Evolutionary conservation across 2,329 filamentous ascomycete species (phyloP).

Genomic region (Xylariaceae sp.): DNA sequence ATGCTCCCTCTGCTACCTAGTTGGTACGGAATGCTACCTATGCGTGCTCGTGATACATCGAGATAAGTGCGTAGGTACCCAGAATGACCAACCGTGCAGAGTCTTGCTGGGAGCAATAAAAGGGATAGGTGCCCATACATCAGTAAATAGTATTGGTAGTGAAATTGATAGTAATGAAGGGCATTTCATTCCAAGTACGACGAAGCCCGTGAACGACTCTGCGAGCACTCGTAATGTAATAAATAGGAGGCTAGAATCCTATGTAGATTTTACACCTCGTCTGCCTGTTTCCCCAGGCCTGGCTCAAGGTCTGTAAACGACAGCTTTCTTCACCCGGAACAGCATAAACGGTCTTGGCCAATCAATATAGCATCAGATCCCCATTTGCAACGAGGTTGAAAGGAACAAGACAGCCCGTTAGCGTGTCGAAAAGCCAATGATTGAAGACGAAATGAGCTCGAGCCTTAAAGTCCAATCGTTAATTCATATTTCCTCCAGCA

Average conservation of each 20-base stretch:
- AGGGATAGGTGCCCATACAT: background rate
- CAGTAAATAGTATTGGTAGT: background rate
- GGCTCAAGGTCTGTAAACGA: too few species aligned
- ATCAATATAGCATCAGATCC: slow-evolving; percentile 3
- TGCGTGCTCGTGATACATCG: too few species aligned
- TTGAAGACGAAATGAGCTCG: background rate
- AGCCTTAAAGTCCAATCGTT: background rate
- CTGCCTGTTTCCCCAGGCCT: background rate
- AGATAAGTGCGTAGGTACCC: background rate
- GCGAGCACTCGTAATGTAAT: too few species aligned
- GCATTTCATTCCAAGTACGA: background rate
- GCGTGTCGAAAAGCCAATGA: slow-evolving; percentile 14
- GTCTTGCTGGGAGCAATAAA: background rate
- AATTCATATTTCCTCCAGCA: background rate
- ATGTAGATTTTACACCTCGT: too few species aligned
- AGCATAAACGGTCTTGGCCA: background rate
- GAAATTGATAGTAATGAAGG: background rate
- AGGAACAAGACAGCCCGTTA: background rate
- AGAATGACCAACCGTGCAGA: background rate
- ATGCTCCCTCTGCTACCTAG: too few species aligned
- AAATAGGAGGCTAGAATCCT: too few species aligned
- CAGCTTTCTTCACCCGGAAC: background rate
- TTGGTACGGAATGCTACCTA: too few species aligned
- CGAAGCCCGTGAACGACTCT: too few species aligned
- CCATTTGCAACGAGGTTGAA: slow-evolving; percentile 8